These are phyloP conservation scores for Murraya paniculata DNA, from an alignment of 345 rosid species.

Conservation along the genomic window DNA sequence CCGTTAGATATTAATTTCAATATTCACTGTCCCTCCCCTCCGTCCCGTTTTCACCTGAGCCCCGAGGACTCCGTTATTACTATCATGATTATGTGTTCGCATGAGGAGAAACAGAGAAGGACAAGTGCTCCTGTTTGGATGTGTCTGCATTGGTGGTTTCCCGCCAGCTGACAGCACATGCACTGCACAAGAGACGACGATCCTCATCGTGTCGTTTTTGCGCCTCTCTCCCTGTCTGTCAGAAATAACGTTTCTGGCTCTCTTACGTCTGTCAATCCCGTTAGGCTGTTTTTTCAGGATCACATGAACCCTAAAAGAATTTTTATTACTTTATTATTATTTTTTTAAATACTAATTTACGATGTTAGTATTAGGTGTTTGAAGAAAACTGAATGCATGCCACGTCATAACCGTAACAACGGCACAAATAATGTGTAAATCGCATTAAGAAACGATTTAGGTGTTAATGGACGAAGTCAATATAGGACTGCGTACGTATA, in stretches of 20 bases:
- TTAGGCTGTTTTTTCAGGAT: constrained; percentile 6
- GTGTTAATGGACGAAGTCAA: background rate
- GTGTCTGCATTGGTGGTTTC: constrained; percentile 19
- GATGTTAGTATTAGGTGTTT: background rate
- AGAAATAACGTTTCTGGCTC: background rate
- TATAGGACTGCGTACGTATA: background rate
- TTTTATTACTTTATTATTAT: background rate
- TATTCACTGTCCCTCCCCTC: background rate
- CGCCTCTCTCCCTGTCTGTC: no score
- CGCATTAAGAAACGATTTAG: background rate
- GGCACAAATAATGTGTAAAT: background rate
- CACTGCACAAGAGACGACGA: background rate
- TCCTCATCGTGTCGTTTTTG: background rate
- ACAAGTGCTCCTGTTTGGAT: background rate
- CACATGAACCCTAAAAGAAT: constrained; percentile 5
- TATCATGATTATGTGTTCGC: background rate
- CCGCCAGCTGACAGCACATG: constrained; percentile 29
- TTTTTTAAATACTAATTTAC: no score
- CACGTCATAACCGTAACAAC: background rate
- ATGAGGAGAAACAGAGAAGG: background rate
- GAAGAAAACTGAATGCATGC: background rate
- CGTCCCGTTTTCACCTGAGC: background rate
- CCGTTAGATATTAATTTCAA: background rate
- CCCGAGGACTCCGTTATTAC: background rate
- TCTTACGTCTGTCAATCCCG: constrained; percentile 18